These are phyloP conservation scores for Suillus brevipes DNA, from an alignment of 768 basidiomycete genomes.

Conservation along the genomic window DNA sequence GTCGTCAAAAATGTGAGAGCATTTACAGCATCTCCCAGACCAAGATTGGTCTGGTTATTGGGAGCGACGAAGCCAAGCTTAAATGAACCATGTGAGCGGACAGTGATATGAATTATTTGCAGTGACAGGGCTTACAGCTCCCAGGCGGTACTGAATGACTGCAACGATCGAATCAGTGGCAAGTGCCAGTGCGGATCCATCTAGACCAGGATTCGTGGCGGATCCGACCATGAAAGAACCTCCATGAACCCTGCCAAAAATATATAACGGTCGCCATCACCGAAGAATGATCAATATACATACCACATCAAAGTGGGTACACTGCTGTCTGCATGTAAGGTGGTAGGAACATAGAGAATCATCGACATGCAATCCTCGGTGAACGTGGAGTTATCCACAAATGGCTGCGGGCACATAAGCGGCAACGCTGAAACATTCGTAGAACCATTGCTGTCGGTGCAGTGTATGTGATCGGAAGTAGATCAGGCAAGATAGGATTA, in stretches of 20 bases:
- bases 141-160: constrained; percentile 83
- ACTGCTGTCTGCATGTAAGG: constrained; percentile 31
- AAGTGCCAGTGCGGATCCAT: constrained; percentile 73
- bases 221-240: constrained; percentile 78
- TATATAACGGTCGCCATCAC: background rate
- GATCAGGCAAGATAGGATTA: background rate
- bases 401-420: constrained; percentile 69
- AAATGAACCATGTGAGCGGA: background rate
- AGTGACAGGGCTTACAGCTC: constrained; percentile 50
- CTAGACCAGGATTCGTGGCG: constrained; percentile 68
- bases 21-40: constrained; percentile 64
- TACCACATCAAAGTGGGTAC: constrained; percentile 64
- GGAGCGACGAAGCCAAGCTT: constrained; percentile 79
- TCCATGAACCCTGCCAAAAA: constrained; percentile 70
- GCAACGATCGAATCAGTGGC: constrained; percentile 76
- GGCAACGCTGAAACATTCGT: constrained; percentile 58
- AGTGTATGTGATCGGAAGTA: constrained; percentile 3
- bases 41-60: constrained; percentile 68
- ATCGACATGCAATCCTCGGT: constrained; percentile 84
- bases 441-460: constrained; percentile 44
- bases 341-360: constrained; percentile 66
- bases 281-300: constrained; percentile 18
- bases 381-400: constrained; percentile 46
- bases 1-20: constrained; percentile 62
- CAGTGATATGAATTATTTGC: background rate